phyloP scores from a whole-genome alignment of 1,284 basidiomycete genomes.

The Ceratobasidium sp. region DNA sequence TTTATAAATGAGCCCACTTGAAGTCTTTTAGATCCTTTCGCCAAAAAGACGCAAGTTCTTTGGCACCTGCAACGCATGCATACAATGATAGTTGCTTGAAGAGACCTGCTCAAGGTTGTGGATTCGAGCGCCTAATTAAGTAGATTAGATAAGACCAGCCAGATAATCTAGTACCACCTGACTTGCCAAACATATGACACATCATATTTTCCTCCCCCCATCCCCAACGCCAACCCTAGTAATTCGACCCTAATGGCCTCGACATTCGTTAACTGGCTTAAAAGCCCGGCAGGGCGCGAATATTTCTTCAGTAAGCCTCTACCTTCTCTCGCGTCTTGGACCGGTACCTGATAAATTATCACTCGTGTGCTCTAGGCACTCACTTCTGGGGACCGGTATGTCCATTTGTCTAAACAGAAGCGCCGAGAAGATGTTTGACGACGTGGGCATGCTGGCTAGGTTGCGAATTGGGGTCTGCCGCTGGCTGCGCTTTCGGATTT shows the following conservation, averaged over 20 bases:
- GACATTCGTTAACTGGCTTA: conserved; percentile 84
- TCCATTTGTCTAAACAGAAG: conserved; percentile 47
- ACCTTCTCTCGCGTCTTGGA: neutral
- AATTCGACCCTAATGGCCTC: conserved; percentile 68
- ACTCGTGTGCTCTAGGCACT: conserved; percentile 68
- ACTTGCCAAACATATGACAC: conserved; percentile 22
- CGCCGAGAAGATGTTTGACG: neutral
- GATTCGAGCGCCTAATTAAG: neutral
- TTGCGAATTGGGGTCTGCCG: conserved; percentile 97
- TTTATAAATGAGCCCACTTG: neutral
- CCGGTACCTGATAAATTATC: conserved; percentile 17
- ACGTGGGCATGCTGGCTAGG: conserved; percentile 66
- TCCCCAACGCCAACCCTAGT: conserved; percentile 9
- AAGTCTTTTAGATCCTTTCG: neutral
- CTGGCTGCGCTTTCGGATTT: conserved; percentile 91
- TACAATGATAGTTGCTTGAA: too few species aligned
- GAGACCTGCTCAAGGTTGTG: neutral
- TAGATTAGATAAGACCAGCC: too few species aligned
- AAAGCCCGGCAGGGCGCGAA: conserved; percentile 86
- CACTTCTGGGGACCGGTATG: conserved; percentile 96
- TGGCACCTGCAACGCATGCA: neutral
- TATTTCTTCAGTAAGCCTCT: conserved; percentile 89
- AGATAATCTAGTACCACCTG: neutral
- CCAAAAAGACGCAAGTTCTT: too few species aligned
- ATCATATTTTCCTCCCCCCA: conserved; percentile 18